Evolutionary conservation across 2,329 filamentous ascomycete species (phyloP), one percentile per base, ranked within the genome.

Genomic region (Pyrenochaeta sp.): DNA sequence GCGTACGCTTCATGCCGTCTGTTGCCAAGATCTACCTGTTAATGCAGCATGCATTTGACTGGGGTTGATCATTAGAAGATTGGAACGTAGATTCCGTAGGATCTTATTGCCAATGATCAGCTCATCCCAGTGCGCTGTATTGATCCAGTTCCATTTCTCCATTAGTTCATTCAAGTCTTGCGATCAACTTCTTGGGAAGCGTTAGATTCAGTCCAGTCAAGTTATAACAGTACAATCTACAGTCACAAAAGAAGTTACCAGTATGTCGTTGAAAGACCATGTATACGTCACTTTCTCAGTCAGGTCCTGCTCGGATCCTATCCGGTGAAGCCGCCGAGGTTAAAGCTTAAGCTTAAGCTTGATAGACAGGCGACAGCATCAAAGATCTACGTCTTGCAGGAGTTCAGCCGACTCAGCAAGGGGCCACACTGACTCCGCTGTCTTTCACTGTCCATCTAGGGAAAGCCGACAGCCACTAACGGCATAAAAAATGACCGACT

Each of bases 401-500:
- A 34, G n/a, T 43, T 46, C 44, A 54, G 48, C 40, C 36, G 37
- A 43, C 44, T 44, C 30, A 40, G 37, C 43, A 52, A 56, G 46
- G 52, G 28, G 34, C 39, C 25, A 36, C 42, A 25, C 34, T 32
- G 19, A 53, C 40, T 48, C 30, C 52, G 24, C 36, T 36, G 37
- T 39, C 48, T 52, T 48, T 52, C 50, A 52, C 32, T 42, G 40
- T 46, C 28, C 3, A 9, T 44, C 34, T 47, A 32, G 50, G 27
- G 32, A 15, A 45, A 30, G 12, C 34, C 50, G 24, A 19, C 22
- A 50, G 48, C 37, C 47, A 37, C 42, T 15, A 43, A 63, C 66
- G 68, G 68, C 53, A 43, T 54, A 42, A 50, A 28, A 45, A 58
- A 39, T 39, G 51, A 30, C 66, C 68, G 65, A 68, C 49, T 55